A percentile compares a stretch with the other conserved stretches of the same genome.
phyloP scores from a whole-genome alignment of 2,329 filamentous ascomycete genomes.

The Grosmannia huntii region DNA sequence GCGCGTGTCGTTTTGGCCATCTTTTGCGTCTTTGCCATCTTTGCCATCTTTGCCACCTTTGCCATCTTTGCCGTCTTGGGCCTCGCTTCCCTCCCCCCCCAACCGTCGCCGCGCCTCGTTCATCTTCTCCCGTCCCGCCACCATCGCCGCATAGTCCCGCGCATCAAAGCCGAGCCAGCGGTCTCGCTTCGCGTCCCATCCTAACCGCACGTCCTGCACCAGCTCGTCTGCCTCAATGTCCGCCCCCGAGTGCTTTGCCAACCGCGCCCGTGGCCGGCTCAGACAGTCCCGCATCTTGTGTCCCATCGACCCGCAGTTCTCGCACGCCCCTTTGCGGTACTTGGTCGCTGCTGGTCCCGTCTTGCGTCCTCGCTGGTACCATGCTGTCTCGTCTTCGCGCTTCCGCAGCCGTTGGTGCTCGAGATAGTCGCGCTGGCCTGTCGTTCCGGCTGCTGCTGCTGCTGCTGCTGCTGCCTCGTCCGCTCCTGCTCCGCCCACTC shows the following conservation, averaged over 20 bases:
- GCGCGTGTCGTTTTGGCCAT: constrained; percentile 5
- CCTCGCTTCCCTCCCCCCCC: constrained; percentile 34
- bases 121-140: constrained; percentile 78
- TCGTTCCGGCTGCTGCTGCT: neutral
- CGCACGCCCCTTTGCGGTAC: constrained; percentile 93
- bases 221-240: constrained; percentile 90
- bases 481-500: neutral
- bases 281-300: constrained; percentile 94
- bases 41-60: constrained; percentile 36
- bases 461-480: neutral
- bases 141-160: constrained; percentile 71
- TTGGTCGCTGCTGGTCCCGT: constrained; percentile 82
- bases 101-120: constrained; percentile 56
- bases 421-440: constrained; percentile 53
- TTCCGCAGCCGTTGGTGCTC: constrained; percentile 87
- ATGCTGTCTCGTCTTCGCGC: constrained; percentile 63
- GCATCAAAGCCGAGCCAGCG: constrained; percentile 97
- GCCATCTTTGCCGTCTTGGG: constrained; percentile 36
- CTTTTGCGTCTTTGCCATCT: constrained; percentile 23
- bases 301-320: constrained; percentile 95
- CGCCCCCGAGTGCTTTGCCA: constrained; percentile 82
- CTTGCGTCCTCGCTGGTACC: constrained; percentile 86
- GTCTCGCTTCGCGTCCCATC: constrained; percentile 96
- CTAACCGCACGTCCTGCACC: constrained; percentile 71
- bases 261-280: constrained; percentile 73